Base-by-base conservation (phyloP, 2,329 filamentous ascomycete species). In the Microcyclospora tardicrescens region DNA sequence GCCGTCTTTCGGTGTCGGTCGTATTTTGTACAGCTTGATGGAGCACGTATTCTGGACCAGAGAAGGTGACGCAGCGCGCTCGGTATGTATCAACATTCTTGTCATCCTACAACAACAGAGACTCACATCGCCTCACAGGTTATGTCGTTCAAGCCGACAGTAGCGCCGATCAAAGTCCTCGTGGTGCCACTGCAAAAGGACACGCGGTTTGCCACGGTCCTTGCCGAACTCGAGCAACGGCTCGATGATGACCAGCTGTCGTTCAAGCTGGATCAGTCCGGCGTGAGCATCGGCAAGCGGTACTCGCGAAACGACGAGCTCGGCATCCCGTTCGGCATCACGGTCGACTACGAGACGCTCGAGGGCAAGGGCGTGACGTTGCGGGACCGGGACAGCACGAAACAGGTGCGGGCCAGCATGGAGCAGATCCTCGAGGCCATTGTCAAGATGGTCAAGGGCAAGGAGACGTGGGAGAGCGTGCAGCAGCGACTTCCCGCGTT, bases 41-140 rank as follows among this genome's bases (percentile, higher is more conserved):
- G 91, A 98, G 68, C 91, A 98, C 65, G 79, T 75, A 60, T 98
- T 87, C 74, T 98, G 91, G 89, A 84, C 79, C 38, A 82, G 91
- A 47, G 79, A 78, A 49, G 79, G 75, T 46, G 83, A 89, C 50
- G 86, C 91, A 61, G 80, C 85, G 38, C 83, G 87, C 59, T 81
- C 82, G 63, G 85, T 89, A 78, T 72, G 81, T 77, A 28, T 12
- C 6, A 27, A 35, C 35, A 33, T 30, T 19, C 24, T 15, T 31
- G 10, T 16, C 36, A 15, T 10, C 3, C 12, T 10, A 9, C 5
- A 8, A 28, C 14, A 14, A 40, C 19, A 30, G 28, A 31, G 24
- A 30, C 46, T 49, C 33, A 49, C 34, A 15, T 30, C 4, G 13
- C 11, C 3, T 29, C 10, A 10, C 43, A 79, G 72, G 73, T 84